These are phyloP conservation scores for Heimioporus sp. DNA, from an alignment of 768 basidiomycete species.

Conservation along the genomic window DNA sequence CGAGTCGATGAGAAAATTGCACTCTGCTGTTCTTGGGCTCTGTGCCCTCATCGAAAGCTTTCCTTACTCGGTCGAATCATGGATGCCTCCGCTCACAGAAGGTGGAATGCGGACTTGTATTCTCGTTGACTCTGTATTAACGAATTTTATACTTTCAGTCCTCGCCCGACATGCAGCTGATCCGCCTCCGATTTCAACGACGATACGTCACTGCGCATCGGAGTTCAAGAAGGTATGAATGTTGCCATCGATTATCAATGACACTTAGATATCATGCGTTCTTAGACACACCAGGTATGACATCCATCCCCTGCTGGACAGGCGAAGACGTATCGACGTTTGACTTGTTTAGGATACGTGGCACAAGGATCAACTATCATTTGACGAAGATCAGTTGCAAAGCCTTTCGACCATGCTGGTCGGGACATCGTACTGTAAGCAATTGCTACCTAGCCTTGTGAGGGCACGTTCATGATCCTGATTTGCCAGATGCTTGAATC, in stretches of 20 bases:
- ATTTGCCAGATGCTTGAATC: conserved; percentile 25
- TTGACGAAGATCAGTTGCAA: conserved; percentile 88
- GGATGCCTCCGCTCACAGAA: conserved; percentile 84
- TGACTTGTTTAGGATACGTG: conserved; percentile 67
- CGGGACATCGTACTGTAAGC: conserved; percentile 85
- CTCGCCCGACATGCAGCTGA: conserved; percentile 78
- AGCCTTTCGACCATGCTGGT: conserved; percentile 86
- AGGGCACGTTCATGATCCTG: conserved; percentile 12
- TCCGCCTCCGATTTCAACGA: conserved; percentile 87
- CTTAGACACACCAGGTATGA: conserved; percentile 61
- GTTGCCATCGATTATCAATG: conserved; percentile 3
- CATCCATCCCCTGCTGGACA: neutral
- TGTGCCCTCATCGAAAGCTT: conserved; percentile 92
- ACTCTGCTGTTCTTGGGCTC: conserved; percentile 92
- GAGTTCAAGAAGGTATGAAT: conserved; percentile 78
- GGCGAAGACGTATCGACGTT: conserved; percentile 5
- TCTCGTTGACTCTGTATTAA: neutral
- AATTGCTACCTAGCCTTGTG: neutral
- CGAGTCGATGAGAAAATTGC: conserved; percentile 68
- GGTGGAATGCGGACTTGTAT: conserved; percentile 39
- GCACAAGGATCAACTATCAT: conserved; percentile 84
- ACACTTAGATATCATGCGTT: conserved; percentile 1
- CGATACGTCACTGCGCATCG: conserved; percentile 81
- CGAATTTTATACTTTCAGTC: conserved; percentile 40
- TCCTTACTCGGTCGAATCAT: conserved; percentile 93